Evolutionary conservation across 2,329 filamentous ascomycete genomes (phyloP).

Genomic region (Arthroderma sp.): DNA sequence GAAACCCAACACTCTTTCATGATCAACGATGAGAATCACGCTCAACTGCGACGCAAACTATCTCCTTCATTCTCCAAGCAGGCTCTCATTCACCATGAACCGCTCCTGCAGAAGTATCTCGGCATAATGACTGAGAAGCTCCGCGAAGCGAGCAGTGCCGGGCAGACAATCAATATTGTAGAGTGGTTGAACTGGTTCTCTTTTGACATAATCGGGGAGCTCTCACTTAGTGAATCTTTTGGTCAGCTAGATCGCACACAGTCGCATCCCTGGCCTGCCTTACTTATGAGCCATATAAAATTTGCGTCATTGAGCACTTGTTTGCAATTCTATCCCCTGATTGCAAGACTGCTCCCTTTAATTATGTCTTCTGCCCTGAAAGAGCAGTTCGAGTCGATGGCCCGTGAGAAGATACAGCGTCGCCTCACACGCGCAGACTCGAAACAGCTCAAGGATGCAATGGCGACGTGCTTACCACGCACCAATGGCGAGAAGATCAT

Average conservation of each 20-base stretch:
- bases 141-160: neutral
- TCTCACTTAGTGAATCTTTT: constrained; percentile 30
- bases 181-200: constrained; percentile 21
- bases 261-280: neutral
- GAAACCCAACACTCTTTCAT: too few species aligned
- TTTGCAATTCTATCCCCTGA: too few species aligned
- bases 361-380: too few species aligned
- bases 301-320: too few species aligned
- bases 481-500: too few species aligned
- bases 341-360: too few species aligned
- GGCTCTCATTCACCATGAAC: constrained; percentile 21
- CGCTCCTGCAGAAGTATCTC: constrained; percentile 19
- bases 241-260: constrained; percentile 22
- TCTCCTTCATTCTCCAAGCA: constrained; percentile 23
- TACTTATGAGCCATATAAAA: too few species aligned
- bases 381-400: too few species aligned
- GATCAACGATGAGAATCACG: constrained; percentile 15
- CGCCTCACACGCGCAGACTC: too few species aligned
- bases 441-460: too few species aligned
- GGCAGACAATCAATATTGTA: constrained; percentile 15
- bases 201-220: constrained; percentile 30
- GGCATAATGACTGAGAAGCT: constrained; percentile 13
- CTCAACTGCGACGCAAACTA: constrained; percentile 20
- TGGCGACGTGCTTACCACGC: too few species aligned
- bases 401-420: too few species aligned